Conservation (phyloP, 2,329 filamentous ascomycete species). For the Exophiala viscosa region DNA sequence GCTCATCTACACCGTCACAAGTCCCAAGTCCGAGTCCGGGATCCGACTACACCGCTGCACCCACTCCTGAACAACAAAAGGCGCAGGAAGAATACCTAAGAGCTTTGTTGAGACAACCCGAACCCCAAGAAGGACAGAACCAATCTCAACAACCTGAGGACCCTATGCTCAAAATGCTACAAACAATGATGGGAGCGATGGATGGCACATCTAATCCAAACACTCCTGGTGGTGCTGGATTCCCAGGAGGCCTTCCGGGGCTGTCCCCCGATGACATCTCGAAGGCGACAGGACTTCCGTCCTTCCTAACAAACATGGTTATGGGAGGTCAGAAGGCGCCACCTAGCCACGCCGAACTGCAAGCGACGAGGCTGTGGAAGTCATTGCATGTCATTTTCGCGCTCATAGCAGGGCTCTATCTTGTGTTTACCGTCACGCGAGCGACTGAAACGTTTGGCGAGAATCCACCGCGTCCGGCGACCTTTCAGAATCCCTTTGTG, state of each 20-base stretch:
- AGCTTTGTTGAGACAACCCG: constrained; percentile 27
- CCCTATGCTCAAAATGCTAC: constrained; percentile 53
- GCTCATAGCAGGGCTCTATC: constrained; percentile 54
- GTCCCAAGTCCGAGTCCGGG: constrained; percentile 14
- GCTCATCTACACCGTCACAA: constrained; percentile 28
- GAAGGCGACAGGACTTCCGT: constrained; percentile 28
- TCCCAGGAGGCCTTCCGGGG: constrained; percentile 12
- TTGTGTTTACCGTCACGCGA: constrained; percentile 36
- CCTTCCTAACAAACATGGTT: constrained; percentile 36
- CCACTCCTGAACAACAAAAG: constrained; percentile 33
- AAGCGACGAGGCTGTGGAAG: constrained; percentile 48
- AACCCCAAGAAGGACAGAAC: constrained; percentile 29
- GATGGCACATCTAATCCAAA: constrained; percentile 15
- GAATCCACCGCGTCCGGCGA: constrained; percentile 43
- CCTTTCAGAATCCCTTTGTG: constrained; percentile 43
- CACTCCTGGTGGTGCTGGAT: constrained; percentile 6
- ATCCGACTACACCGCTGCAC: constrained; percentile 9
- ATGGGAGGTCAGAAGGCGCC: constrained; percentile 37
- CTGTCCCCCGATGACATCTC: constrained; percentile 28
- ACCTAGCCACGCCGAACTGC: constrained; percentile 37
- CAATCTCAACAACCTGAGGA: constrained; percentile 43
- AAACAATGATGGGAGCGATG: constrained; percentile 46
- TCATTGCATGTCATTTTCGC: constrained; percentile 58
- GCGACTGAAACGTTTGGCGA: constrained; percentile 39
- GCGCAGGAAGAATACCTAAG: constrained; percentile 40